Evolutionary conservation across 371 early-diverging fungal species (phyloP).

Genomic region (Apophysomyces sp.): DNA sequence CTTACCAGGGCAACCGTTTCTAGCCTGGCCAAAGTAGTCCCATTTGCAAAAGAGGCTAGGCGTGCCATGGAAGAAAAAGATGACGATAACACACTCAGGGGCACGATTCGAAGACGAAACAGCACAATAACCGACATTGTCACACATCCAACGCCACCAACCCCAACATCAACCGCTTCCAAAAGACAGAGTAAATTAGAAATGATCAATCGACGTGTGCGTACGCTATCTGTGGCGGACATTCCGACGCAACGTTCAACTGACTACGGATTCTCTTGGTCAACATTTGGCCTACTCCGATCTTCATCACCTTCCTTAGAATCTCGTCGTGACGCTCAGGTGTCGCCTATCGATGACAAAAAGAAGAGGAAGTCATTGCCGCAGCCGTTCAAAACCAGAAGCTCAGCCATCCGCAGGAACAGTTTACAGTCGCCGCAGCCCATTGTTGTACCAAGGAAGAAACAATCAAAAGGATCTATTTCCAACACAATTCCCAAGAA

Average conservation of each 20-base stretch:
- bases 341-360: not conserved
- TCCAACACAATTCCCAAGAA: not conserved
- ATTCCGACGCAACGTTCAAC: not conserved
- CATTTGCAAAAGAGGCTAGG: constrained; percentile 7
- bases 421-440: not conserved
- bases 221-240: not conserved
- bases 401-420: not conserved
- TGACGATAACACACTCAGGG: not conserved
- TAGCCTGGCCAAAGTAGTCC: constrained; percentile 21
- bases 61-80: not conserved
- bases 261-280: not conserved
- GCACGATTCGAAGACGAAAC: not conserved
- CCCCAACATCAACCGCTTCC: not conserved
- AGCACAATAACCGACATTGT: not conserved
- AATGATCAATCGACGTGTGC: not conserved
- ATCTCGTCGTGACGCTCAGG: not conserved
- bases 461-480: not conserved
- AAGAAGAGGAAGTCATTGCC: not conserved
- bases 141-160: not conserved
- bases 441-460: not conserved
- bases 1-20: constrained; percentile 19
- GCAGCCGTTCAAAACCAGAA: not conserved
- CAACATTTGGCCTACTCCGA: not conserved
- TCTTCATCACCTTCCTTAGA: not conserved
- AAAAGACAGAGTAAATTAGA: not conserved